Evolutionary conservation across 2,329 filamentous ascomycete species (phyloP).

Genomic region (Bretziella fagacearum): DNA sequence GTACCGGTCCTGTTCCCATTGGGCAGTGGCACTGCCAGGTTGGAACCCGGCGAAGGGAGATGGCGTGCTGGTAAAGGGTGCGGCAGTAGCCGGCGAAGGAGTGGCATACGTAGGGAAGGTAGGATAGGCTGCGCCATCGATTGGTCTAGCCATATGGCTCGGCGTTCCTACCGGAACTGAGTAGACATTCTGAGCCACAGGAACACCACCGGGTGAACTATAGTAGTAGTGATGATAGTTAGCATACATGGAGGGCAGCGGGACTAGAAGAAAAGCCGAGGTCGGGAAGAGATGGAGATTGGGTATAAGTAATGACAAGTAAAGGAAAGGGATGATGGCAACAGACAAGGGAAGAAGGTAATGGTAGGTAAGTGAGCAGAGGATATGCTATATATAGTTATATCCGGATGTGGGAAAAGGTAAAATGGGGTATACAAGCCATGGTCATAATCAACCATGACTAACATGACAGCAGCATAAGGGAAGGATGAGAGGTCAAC

Average conservation of each 20-base stretch:
- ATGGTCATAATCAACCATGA: background rate
- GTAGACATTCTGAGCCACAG: conserved; percentile 8
- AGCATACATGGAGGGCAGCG: conserved; percentile 1
- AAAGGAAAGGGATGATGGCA: background rate
- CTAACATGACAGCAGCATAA: background rate
- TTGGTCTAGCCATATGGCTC: conserved; percentile 17
- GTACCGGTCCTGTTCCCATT: conserved; percentile 34
- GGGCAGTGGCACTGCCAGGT: conserved; percentile 14
- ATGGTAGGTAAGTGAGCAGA: no score
- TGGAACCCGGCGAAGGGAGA: conserved; percentile 12
- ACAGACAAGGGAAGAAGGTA: no score
- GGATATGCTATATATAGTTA: background rate
- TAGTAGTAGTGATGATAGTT: background rate
- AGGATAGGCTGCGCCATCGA: conserved; percentile 20
- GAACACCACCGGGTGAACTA: conserved; percentile 7
- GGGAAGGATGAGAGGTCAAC: background rate
- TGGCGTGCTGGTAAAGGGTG: conserved; percentile 13
- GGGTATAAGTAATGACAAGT: background rate
- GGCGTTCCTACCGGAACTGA: conserved; percentile 14
- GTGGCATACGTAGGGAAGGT: conserved; percentile 26
- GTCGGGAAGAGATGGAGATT: background rate
- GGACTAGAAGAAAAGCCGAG: background rate
- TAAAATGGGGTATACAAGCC: background rate
- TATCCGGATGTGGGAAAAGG: background rate
- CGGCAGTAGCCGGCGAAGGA: conserved; percentile 23